A percentile compares a stretch with the other conserved stretches of the same genome.
Conservation (phyloP, 2,329 filamentous ascomycete genomes). For the Didymella keratinophila region DNA sequence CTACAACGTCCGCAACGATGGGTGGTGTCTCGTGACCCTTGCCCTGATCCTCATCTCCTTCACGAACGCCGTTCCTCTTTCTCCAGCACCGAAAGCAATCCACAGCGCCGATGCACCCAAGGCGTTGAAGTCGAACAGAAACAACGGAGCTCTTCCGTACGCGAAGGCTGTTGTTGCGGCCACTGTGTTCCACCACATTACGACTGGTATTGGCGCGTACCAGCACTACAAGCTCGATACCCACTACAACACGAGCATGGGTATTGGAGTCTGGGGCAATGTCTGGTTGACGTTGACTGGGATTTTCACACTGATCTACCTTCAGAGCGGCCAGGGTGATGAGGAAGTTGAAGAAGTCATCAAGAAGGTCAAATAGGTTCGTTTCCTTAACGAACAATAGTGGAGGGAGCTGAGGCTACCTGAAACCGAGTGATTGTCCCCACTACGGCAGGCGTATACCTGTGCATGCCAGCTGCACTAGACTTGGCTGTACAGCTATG, state of each 20-base stretch:
- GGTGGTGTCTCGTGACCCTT: constrained; percentile 39
- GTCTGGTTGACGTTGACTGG: constrained; percentile 36
- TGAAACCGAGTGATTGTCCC: not conserved
- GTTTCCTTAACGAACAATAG: no score
- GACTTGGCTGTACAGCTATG: not conserved
- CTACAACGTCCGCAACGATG: constrained; percentile 37
- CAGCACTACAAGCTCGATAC: constrained; percentile 37
- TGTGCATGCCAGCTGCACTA: not conserved
- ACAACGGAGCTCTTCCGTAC: constrained; percentile 23
- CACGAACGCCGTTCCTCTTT: constrained; percentile 31
- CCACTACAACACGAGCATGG: constrained; percentile 38
- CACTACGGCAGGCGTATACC: not conserved
- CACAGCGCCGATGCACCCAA: constrained; percentile 12
- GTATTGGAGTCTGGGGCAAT: constrained; percentile 37
- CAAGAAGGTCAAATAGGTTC: not conserved
- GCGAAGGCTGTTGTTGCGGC: constrained; percentile 34
- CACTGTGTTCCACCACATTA: constrained; percentile 35
- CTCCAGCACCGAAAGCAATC: constrained; percentile 7
- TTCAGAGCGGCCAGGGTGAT: constrained; percentile 24
- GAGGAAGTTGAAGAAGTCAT: not conserved
- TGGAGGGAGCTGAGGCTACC: no score
- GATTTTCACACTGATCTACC: constrained; percentile 22
- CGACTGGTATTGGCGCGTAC: constrained; percentile 34
- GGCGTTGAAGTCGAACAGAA: constrained; percentile 7
- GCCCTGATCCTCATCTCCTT: constrained; percentile 34